Percentiles rank a stretch among this genome's conserved stretches.
Conservation (phyloP, 1,284 basidiomycete species). For the Puccinia novopanici region DNA sequence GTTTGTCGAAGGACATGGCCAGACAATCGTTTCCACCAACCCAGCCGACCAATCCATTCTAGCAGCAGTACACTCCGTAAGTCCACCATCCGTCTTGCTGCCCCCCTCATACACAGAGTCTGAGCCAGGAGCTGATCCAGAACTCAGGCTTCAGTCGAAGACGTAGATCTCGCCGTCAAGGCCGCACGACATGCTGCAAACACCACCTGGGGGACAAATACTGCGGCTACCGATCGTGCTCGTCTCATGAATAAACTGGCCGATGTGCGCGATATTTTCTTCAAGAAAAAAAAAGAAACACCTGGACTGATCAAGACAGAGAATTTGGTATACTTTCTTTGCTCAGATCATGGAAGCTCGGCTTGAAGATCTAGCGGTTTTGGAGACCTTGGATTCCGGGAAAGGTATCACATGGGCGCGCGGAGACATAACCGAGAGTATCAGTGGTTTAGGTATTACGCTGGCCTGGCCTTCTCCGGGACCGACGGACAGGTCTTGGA, state of each 20-base stretch:
- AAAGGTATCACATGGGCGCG: constrained; percentile 52
- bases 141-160: constrained; percentile 43
- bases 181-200: constrained; percentile 51
- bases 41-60: constrained; percentile 50
- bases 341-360: constrained; percentile 51
- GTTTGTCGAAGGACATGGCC: constrained; percentile 51
- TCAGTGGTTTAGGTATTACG: constrained; percentile 53
- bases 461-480: constrained; percentile 51
- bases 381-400: constrained; percentile 52
- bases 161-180: constrained; percentile 52
- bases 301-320: not conserved
- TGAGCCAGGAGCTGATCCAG: not conserved
- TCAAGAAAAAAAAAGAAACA: not conserved
- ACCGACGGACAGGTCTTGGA: constrained; percentile 58
- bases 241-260: constrained; percentile 52
- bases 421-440: constrained; percentile 54
- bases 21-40: constrained; percentile 50
- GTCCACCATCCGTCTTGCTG: constrained; percentile 1
- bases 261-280: constrained; percentile 13
- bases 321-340: too few species aligned
- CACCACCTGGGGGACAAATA: constrained; percentile 52
- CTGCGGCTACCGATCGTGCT: constrained; percentile 46
- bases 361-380: constrained; percentile 51
- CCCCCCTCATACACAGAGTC: not conserved
- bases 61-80: constrained; percentile 39